Evolutionary conservation across 148 eudicot genomes (phyloP).

Genomic region (Rhododendron molle): DNA sequence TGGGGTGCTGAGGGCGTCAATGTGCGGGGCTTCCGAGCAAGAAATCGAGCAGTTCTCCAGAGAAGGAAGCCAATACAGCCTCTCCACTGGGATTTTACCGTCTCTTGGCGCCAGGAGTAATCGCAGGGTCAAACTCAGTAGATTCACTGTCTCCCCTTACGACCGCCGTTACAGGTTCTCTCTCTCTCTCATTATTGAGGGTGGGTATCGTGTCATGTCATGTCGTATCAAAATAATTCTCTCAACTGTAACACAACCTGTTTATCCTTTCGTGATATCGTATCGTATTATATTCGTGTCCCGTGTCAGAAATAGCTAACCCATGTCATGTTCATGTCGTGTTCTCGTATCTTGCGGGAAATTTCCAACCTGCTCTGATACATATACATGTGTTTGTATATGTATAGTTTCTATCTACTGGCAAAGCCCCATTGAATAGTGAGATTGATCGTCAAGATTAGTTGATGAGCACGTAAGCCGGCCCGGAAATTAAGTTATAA

Average conservation of each 20-base stretch:
- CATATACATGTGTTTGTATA: too few relatives aligned
- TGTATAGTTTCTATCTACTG: background rate
- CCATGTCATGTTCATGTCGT: too few relatives aligned
- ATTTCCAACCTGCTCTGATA: too few relatives aligned
- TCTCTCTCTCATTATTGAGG: background rate
- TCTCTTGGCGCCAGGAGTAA: conserved; percentile 71
- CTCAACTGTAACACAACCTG: too few relatives aligned
- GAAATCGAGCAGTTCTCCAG: conserved; percentile 41
- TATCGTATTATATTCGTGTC: too few relatives aligned
- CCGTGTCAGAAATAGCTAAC: too few relatives aligned
- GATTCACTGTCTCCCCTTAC: conserved; percentile 46
- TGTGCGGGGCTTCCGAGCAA: conserved; percentile 29
- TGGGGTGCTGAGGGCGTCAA: conserved; percentile 22
- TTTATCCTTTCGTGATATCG: too few relatives aligned
- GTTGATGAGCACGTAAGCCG: too few relatives aligned
- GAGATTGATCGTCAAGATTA: background rate
- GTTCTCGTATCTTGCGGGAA: too few relatives aligned
- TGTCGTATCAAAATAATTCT: too few relatives aligned
- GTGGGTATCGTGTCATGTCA: too few relatives aligned
- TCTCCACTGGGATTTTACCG: conserved; percentile 59
- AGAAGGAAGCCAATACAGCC: conserved; percentile 46
- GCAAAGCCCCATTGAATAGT: background rate
- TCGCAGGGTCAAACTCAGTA: conserved; percentile 38
- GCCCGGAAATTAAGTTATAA: background rate
- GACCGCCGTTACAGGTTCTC: conserved; percentile 65